These are phyloP conservation scores for Neostapfia colusana DNA, from an alignment of 176 grass and related monocot species.

Conservation along the genomic window DNA sequence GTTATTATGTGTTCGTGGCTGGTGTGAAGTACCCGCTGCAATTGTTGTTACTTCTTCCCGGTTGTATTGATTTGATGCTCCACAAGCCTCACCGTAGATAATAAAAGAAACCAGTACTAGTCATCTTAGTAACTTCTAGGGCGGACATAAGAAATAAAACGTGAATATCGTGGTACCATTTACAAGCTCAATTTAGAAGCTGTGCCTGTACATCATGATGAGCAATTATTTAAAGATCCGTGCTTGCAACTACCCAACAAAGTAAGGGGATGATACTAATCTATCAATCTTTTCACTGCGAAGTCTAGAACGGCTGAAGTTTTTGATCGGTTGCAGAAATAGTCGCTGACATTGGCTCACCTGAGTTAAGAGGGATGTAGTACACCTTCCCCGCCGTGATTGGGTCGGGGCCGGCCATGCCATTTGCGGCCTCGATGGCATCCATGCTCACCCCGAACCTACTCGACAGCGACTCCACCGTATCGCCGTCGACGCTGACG, in stretches of 20 bases:
- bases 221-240: constrained; percentile 26
- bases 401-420: constrained; percentile 68
- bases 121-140: not conserved
- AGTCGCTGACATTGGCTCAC: constrained; percentile 45
- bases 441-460: constrained; percentile 98
- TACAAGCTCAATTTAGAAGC: constrained; percentile 13
- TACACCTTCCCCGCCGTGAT: constrained; percentile 60
- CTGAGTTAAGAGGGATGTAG: constrained; percentile 94
- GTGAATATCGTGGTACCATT: not conserved
- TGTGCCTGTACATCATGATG: not conserved
- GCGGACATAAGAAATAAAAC: constrained; percentile 1
- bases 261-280: not conserved
- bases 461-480: constrained; percentile 78
- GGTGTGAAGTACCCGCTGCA: not conserved
- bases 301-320: not conserved
- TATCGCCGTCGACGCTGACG: constrained; percentile 75
- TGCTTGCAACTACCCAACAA: constrained; percentile 30
- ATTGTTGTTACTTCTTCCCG: not conserved
- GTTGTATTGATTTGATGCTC: constrained; percentile 3
- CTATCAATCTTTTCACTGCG: not conserved
- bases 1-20: not conserved
- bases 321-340: constrained; percentile 12
- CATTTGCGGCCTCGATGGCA: constrained; percentile 88
- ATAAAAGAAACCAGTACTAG: not conserved
- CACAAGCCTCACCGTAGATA: not conserved